Evolutionary conservation across 2,329 filamentous ascomycete genomes (phyloP).

Genomic region (Alternaria sp.): DNA sequence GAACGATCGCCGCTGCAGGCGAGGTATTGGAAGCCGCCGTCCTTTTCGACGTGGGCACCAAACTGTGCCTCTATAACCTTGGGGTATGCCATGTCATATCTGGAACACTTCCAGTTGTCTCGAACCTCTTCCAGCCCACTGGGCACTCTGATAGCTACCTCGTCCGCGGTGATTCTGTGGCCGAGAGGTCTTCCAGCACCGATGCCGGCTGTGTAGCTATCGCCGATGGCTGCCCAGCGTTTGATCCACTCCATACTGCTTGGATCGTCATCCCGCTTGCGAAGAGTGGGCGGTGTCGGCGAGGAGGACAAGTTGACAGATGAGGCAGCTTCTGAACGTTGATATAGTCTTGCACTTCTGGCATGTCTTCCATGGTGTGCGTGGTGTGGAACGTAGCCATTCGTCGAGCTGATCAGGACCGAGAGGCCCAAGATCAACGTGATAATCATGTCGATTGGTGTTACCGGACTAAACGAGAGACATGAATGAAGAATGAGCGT

Average conservation of each 20-base stretch:
- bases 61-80: slow-evolving; percentile 9
- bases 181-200: slow-evolving; percentile 1
- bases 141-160: not conserved
- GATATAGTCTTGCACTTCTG: not conserved
- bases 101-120: slow-evolving; percentile 2
- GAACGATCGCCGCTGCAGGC: slow-evolving; percentile 9
- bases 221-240: slow-evolving; percentile 6
- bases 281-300: not conserved
- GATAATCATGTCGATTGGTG: not conserved
- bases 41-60: not conserved
- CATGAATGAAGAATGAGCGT: not conserved
- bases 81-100: slow-evolving; percentile 5
- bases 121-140: not conserved
- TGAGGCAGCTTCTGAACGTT: not conserved
- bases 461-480: not conserved
- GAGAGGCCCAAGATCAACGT: not conserved
- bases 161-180: not conserved
- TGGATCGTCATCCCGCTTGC: not conserved
- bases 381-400: not conserved
- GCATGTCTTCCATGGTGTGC: not conserved
- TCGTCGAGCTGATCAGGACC: not conserved
- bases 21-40: slow-evolving; percentile 9
- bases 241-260: slow-evolving; percentile 4
- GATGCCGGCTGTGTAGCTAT: slow-evolving; percentile 4
- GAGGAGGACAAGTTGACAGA: not conserved